These are phyloP conservation scores for Cutaneotrichosporon arboriforme DNA, from an alignment of 1,284 basidiomycete species.

Conservation along the genomic window DNA sequence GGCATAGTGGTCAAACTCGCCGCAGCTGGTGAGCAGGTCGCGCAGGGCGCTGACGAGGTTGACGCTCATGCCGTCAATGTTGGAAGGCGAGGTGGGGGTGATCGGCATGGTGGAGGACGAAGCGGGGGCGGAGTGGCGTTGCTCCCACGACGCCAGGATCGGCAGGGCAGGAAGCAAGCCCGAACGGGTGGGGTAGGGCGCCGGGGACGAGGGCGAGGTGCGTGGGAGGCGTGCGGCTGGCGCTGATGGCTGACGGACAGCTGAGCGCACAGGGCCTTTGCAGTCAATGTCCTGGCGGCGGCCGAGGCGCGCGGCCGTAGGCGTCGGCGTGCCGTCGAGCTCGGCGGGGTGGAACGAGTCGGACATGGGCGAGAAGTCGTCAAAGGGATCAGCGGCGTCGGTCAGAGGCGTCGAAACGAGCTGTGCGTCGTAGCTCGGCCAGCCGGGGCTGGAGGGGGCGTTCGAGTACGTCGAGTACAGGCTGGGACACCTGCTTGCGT, in stretches of 20 bases:
- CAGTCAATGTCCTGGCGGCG: constrained; percentile 5
- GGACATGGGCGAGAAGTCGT: neutral
- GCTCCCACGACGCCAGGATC: constrained; percentile 19
- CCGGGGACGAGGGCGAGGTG: constrained; percentile 1
- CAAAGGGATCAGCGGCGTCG: neutral
- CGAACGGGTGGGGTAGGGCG: constrained; percentile 1
- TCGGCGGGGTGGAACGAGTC: neutral
- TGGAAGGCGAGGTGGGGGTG: constrained; percentile 13
- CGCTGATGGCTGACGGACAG: constrained; percentile 3
- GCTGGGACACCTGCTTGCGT: neutral
- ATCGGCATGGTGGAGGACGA: constrained; percentile 7
- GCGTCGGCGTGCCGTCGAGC: neutral
- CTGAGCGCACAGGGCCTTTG: neutral
- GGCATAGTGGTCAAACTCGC: constrained; percentile 13
- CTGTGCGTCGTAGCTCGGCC: constrained; percentile 7
- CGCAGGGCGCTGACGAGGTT: constrained; percentile 18
- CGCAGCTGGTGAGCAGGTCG: constrained; percentile 17
- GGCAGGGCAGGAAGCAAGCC: constrained; percentile 23
- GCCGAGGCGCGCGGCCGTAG: neutral
- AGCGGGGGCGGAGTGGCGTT: constrained; percentile 2
- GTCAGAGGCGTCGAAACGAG: constrained; percentile 8
- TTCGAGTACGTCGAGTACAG: constrained; percentile 7
- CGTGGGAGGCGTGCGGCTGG: constrained; percentile 10
- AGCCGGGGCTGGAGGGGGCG: constrained; percentile 1
- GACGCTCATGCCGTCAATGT: neutral